Percentiles rank a stretch among this genome's conserved stretches.
These are phyloP conservation scores for Lepiota subincarnata DNA, from an alignment of 768 basidiomycete genomes.

Conservation along the genomic window DNA sequence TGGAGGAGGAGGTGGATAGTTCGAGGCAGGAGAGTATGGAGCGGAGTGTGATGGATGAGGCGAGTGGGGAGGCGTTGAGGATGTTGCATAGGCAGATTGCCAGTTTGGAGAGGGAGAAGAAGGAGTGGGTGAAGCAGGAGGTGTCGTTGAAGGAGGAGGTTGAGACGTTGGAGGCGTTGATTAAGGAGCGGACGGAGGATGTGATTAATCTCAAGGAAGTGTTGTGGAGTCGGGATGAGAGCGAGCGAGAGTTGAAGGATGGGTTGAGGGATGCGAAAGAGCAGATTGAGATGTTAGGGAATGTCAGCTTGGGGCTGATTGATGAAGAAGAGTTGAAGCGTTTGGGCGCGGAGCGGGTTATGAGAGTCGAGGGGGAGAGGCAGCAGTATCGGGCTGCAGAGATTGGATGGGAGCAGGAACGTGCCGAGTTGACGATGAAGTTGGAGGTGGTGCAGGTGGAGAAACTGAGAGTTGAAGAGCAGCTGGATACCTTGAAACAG, in stretches of 20 bases:
- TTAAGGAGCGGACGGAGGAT: constrained; percentile 42
- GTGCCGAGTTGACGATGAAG: constrained; percentile 37
- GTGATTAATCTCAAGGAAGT: constrained; percentile 40
- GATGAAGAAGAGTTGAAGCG: constrained; percentile 42
- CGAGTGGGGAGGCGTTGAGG: constrained; percentile 73
- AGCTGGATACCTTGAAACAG: constrained; percentile 37
- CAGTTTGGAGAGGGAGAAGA: constrained; percentile 66
- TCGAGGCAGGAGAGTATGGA: constrained; percentile 80
- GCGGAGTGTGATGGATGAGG: constrained; percentile 79
- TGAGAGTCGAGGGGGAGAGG: constrained; percentile 35
- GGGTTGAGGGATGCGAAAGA: constrained; percentile 54
- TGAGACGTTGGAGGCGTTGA: constrained; percentile 42
- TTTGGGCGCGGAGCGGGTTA: constrained; percentile 36
- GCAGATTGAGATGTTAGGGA: constrained; percentile 56
- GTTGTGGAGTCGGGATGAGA: constrained; percentile 46
- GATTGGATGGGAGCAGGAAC: constrained; percentile 49
- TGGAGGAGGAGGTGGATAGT: constrained; percentile 86
- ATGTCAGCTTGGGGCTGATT: constrained; percentile 36
- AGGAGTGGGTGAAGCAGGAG: constrained; percentile 41
- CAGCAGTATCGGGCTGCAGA: constrained; percentile 39
- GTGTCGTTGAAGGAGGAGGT: constrained; percentile 41
- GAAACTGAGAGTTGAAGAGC: constrained; percentile 38
- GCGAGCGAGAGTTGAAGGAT: constrained; percentile 47
- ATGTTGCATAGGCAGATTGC: constrained; percentile 78
- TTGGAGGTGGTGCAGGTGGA: constrained; percentile 41